A percentile compares a stretch with the other conserved stretches of the same genome.
Evolutionary conservation across 2,329 filamentous ascomycete genomes (phyloP).

Genomic region (Paradendryphiella salina): DNA sequence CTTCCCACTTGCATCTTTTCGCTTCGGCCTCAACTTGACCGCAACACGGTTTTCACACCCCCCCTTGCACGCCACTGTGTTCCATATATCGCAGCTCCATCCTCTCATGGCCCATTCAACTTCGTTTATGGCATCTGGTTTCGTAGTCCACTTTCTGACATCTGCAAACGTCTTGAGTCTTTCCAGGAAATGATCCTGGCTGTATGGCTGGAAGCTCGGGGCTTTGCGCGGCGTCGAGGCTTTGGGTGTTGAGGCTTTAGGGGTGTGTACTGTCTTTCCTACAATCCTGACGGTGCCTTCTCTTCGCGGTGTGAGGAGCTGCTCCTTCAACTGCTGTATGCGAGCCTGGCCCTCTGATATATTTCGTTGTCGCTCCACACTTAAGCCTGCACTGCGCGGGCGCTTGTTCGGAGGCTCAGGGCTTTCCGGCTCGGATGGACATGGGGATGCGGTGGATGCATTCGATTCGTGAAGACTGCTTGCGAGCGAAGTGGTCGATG

Average conservation of each 20-base stretch:
- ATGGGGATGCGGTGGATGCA: conserved; percentile 36
- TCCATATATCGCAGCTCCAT: conserved; percentile 74
- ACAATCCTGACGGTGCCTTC: conserved; percentile 39
- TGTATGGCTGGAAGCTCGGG: conserved; percentile 82
- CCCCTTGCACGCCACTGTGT: conserved; percentile 78
- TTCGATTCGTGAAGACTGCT: conserved; percentile 46
- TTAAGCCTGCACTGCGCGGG: conserved; percentile 37
- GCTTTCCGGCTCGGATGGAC: conserved; percentile 25
- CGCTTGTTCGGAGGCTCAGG: conserved; percentile 43
- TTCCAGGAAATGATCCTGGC: conserved; percentile 78
- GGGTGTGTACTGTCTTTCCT: conserved; percentile 32
- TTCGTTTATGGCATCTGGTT: conserved; percentile 82
- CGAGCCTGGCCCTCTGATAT: conserved; percentile 38
- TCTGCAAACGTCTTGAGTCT: conserved; percentile 87
- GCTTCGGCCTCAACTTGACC: conserved; percentile 68
- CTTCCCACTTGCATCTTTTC: conserved; percentile 49
- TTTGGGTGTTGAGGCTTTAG: conserved; percentile 28
- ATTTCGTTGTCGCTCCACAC: conserved; percentile 32
- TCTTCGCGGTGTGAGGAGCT: conserved; percentile 36
- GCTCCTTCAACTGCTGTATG: conserved; percentile 38
- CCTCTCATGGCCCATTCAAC: conserved; percentile 93
- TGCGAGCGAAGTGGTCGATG: conserved; percentile 49
- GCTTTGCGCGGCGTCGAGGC: conserved; percentile 39
- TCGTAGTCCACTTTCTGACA: conserved; percentile 90
- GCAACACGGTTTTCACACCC: conserved; percentile 83